Conservation (phyloP, 2,329 filamentous ascomycete genomes). For the Huntiella abstrusa region DNA sequence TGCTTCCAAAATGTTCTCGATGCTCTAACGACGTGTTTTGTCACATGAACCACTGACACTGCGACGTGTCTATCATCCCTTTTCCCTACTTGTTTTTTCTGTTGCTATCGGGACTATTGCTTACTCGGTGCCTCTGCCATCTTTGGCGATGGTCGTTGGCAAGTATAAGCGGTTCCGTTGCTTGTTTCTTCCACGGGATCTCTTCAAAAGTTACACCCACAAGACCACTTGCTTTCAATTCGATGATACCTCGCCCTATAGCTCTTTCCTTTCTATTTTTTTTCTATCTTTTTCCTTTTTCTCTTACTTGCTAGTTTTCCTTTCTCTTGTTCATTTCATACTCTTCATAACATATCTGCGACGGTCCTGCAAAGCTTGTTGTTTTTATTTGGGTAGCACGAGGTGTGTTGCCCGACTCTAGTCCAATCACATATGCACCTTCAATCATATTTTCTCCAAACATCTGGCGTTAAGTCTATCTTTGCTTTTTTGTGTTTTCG, state of each 20-base stretch:
- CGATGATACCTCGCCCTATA: conserved; percentile 11
- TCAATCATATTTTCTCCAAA: conserved; percentile 2
- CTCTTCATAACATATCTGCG: conserved; percentile 8
- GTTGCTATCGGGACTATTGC: too few relatives aligned
- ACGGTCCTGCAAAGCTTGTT: not conserved
- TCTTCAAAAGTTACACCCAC: conserved; percentile 10
- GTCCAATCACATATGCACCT: not conserved
- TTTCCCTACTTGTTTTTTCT: too few relatives aligned
- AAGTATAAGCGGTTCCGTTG: not conserved
- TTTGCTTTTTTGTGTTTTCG: conserved; percentile 12
- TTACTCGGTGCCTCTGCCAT: not conserved
- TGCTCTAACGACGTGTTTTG: too few relatives aligned
- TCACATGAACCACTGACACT: too few relatives aligned
- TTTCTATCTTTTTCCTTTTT: conserved; percentile 1
- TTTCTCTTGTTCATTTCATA: conserved; percentile 13
- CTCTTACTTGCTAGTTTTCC: conserved; percentile 10
- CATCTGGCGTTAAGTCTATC: conserved; percentile 11
- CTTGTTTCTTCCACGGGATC: not conserved
- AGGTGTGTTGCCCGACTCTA: not conserved
- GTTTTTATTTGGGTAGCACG: too few relatives aligned
- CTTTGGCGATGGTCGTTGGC: not conserved
- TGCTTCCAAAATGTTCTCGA: too few relatives aligned
- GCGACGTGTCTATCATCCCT: too few relatives aligned
- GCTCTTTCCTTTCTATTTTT: conserved; percentile 3
- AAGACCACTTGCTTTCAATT: conserved; percentile 13